phyloP scores from a whole-genome alignment of 768 basidiomycete genomes.

The Inosperma sp. region DNA sequence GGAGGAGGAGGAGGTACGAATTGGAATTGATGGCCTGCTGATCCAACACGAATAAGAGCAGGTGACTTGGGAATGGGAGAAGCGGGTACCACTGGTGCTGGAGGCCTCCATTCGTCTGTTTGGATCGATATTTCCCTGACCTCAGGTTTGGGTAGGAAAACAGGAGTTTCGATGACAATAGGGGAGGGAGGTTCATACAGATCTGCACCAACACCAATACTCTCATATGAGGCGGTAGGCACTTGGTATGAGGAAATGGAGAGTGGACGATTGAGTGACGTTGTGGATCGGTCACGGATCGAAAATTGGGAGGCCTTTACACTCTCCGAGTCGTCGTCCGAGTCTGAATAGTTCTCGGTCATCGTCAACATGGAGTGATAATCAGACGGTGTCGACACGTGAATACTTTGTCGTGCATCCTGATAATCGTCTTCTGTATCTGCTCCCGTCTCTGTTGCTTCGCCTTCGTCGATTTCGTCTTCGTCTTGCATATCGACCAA shows the following conservation, averaged over 20 bases:
- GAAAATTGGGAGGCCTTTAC: constrained; percentile 58
- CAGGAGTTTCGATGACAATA: constrained; percentile 23
- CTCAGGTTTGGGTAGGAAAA: constrained; percentile 48
- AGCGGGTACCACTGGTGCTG: constrained; percentile 29
- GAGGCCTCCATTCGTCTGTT: constrained; percentile 64
- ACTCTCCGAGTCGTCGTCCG: constrained; percentile 62
- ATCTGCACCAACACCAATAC: constrained; percentile 39
- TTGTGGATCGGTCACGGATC: constrained; percentile 27
- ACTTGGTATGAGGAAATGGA: constrained; percentile 34
- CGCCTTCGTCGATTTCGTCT: constrained; percentile 38
- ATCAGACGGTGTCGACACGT: constrained; percentile 63
- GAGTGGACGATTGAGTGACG: constrained; percentile 20
- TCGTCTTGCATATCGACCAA: constrained; percentile 31
- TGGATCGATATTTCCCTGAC: constrained; percentile 73
- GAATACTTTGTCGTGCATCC: constrained; percentile 71
- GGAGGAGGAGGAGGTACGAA: constrained; percentile 55
- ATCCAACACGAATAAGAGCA: constrained; percentile 54
- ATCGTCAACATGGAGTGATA: constrained; percentile 74
- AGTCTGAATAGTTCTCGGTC: constrained; percentile 59
- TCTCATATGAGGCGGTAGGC: constrained; percentile 47
- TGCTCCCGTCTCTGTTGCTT: constrained; percentile 63
- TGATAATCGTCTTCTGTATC: constrained; percentile 76
- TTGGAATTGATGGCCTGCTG: constrained; percentile 52
- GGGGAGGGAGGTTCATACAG: constrained; percentile 36
- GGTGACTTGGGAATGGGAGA: constrained; percentile 27